Base-by-base conservation (phyloP, 2,329 filamentous ascomycete species). In the Sclerotinia trifoliorum region DNA sequence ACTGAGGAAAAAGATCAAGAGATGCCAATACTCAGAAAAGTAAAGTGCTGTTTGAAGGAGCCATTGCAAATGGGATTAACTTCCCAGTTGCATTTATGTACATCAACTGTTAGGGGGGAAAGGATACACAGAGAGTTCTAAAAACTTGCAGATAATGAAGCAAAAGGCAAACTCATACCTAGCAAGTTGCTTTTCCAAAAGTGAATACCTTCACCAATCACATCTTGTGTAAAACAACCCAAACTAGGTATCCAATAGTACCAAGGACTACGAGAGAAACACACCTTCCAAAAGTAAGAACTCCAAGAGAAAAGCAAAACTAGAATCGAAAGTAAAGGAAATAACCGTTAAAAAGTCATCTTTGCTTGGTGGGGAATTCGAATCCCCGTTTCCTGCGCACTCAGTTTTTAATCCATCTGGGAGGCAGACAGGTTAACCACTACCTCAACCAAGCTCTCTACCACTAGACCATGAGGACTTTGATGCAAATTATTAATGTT, bases 401-500 rank as follows among this genome's bases (percentile, higher is more conserved):
- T 39, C 1, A 29, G 29, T 44, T 19, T 44, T 51, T 49, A 51
- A 46, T 39, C 26, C 13, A 29, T 39, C 46, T 66, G 65, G 65
- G 65, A 61, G 32, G 65, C 65, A 66, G 65, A 61, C 65, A 58
- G 56, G 65, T 66, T 66, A 66, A 66, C 65, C 65, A 66, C 65
- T 66, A 66, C 65, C 56, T 60, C 54, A 66, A 66, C 55, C 54
- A 66, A 66, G 65, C 65, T 51, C 26, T 46, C 63, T 58, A 44
- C 49, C 39, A 65, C 13, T 48, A 52, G 17, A 39, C 63, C 52
- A 65, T 21, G 13, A 21, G 42, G 8, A 1, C 13, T 26, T 65
- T 58, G 52, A 65, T 39, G 52, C 32, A 48, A 26, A 35, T 57
- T 46, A 48, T 65, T 46, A 19, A 62, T 49, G 11, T 51, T 6